Evolutionary conservation across 1,284 basidiomycete genomes (phyloP), one percentile per base, ranked within the genome.

Genomic region (Phellopilus nigrolimitatus): DNA sequence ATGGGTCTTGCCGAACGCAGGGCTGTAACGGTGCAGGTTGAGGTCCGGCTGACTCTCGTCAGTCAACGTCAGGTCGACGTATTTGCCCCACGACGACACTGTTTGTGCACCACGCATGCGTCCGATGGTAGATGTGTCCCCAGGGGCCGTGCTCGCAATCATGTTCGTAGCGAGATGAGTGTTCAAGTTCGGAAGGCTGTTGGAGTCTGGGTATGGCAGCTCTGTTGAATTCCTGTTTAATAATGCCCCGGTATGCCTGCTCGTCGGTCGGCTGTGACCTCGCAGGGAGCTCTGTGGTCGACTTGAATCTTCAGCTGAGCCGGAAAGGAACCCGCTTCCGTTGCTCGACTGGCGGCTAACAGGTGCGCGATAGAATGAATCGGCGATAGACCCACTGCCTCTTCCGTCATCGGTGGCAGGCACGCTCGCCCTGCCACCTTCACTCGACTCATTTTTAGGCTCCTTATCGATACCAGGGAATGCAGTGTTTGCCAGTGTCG

Each of bases 261-360:
- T 54, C 19, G 34, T 19, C 19, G 47, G 42, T n/a, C 47, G 13
- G 37, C 44, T 42, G 25, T 43, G 41, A 22, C 43, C 24, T n/a
- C n/a, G n/a, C n/a, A n/a, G n/a, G n/a, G n/a, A n/a, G n/a, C n/a
- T n/a, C n/a, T 47, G 51, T 12, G 27, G 51, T 24, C 39, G 30
- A 36, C 47, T 45, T 8, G 52, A 54, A 28, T 42, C 28, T 5
- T 49, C 47, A 4, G 52, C 47, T 42, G 52, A 49, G 42, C 41
- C 47, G 31, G 52, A 28, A 36, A 54, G 45, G 47, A 45, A 54
- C 41, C 47, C 39, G 42, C 52, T 54, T 38, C 41, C 52, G 36
- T 27, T 49, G 41, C 52, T 54, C 34, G 52, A 49, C 15, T 43
- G 39, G 27, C 41, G 52, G 33, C 52, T 54, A 15, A 54, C 41